A percentile compares a stretch with the other conserved stretches of the same genome.
Evolutionary conservation across 768 basidiomycete genomes (phyloP).

Genomic region (Rhodotorula paludigena): DNA sequence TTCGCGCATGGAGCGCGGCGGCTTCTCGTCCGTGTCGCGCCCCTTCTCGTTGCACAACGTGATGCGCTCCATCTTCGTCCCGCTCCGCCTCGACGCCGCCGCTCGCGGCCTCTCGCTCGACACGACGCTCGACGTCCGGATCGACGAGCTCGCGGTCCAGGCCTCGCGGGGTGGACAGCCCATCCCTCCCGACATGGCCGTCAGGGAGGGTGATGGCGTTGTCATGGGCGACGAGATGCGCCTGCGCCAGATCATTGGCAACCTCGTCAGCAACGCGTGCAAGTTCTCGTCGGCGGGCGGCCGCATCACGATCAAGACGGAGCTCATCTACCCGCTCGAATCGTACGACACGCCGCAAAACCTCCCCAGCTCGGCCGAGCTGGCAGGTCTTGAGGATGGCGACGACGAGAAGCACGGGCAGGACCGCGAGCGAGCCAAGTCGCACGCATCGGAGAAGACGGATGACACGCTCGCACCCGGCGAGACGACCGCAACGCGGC

Average conservation of each 20-base stretch:
- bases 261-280: slow-evolving; percentile 44
- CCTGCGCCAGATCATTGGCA: slow-evolving; percentile 43
- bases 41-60: slow-evolving; percentile 53
- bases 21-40: slow-evolving; percentile 56
- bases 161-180: slow-evolving; percentile 35
- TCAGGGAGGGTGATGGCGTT: slow-evolving; percentile 36
- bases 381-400: slow-evolving; percentile 1
- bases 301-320: slow-evolving; percentile 40
- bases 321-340: slow-evolving; percentile 42
- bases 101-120: slow-evolving; percentile 42
- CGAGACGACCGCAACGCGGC: slow-evolving; percentile 12
- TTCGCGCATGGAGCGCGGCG: slow-evolving; percentile 68
- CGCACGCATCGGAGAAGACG: background rate
- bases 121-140: slow-evolving; percentile 42
- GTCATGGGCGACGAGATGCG: slow-evolving; percentile 48
- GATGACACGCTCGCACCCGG: background rate
- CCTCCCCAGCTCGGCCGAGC: slow-evolving; percentile 1
- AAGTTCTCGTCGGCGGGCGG: slow-evolving; percentile 45
- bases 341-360: background rate
- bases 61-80: slow-evolving; percentile 50
- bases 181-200: slow-evolving; percentile 4
- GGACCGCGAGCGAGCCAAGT: background rate
- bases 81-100: slow-evolving; percentile 44
- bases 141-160: slow-evolving; percentile 43
- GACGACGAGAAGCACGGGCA: background rate